Base-by-base conservation (phyloP, 164 flowering plant genomes). In the Kingdonia uniflora region DNA sequence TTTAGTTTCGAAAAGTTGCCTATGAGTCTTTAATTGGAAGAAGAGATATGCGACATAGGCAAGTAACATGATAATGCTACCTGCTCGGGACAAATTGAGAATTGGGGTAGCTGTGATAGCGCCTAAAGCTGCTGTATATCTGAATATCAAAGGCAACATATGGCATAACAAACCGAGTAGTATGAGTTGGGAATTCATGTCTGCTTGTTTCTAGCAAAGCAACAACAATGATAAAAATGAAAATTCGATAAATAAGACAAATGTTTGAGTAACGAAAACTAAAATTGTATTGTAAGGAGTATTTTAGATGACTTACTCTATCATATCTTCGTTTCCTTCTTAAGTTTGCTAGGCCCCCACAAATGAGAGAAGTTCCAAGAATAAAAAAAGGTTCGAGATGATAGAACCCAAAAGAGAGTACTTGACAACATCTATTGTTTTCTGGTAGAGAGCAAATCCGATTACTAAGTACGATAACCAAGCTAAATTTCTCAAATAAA, bases 321-420 rank as follows among this genome's bases (percentile, higher is more conserved):
- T 92, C 95, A 43, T 54, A 92, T 61, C 68, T 81, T 58, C 86
- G 99, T 41, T 84, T 84, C 39, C 50, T 52, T 17, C 41, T 20
- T 1, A 83, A 55, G 56, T 87, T 80, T 51, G 75, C 80, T 41
- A 92, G 35, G 53, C 99, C 99, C 11, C 99, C 99, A 56, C 85
- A 78, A 23, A 92, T 71, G 41, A 92, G 81, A 20, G 99, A 84
- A 20, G 83, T 80, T 8, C 97, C 99, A 38, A 92, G 85, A 48
- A 92, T 96, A 44, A 92, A 71, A 92, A 85, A 16, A 92, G 85
- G 72, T 92, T 92, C 10, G 95, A 92, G 15, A 92, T 81, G 2
- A 92, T 61, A 1, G 99, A 92, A 25, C 99, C 99, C 68, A 92
- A 40, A 13, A 92, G 84, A n/a, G 97, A 88, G 56, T 76, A 86